These are phyloP conservation scores for Vigna radiata DNA, from an alignment of 306 rosid genomes.

Conservation along the genomic window DNA sequence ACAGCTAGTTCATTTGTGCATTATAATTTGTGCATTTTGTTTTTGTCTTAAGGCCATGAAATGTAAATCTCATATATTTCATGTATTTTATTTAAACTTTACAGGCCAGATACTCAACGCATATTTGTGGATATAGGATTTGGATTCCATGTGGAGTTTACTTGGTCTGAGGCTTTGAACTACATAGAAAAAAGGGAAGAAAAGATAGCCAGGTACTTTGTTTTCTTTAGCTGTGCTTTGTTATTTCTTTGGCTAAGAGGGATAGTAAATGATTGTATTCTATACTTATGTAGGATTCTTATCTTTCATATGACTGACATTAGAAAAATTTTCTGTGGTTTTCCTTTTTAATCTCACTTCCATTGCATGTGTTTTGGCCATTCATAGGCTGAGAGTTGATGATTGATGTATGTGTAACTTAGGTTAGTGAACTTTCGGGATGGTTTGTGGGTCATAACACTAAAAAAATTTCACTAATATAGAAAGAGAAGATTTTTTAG, in stretches of 20 bases:
- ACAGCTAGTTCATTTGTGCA: not conserved
- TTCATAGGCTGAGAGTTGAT: conserved; percentile 24
- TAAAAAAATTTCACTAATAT: not conserved
- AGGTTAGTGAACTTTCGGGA: no score
- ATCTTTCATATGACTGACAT: conserved; percentile 8
- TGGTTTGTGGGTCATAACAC: conserved; percentile 20
- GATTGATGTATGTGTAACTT: conserved; percentile 8
- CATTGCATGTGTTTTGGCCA: conserved; percentile 18
- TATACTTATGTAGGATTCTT: conserved; percentile 15
- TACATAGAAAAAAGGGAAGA: conserved; percentile 77
- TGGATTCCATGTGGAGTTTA: conserved; percentile 95
- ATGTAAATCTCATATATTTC: conserved; percentile 20
- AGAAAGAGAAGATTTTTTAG: not conserved
- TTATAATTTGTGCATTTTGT: conserved; percentile 4
- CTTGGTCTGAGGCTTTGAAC: conserved; percentile 90
- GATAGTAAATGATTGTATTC: not conserved
- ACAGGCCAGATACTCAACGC: conserved; percentile 75
- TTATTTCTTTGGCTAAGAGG: not conserved
- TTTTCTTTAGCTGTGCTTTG: conserved; percentile 24
- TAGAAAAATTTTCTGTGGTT: not conserved
- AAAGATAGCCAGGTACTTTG: conserved; percentile 66
- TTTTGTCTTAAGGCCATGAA: conserved; percentile 18
- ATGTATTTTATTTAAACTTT: conserved; percentile 31
- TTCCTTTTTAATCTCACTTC: not conserved
- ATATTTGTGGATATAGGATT: conserved; percentile 91